Evolutionary conservation across 2,329 filamentous ascomycete genomes (phyloP), one percentile per base, ranked within the genome.

Genomic region (Lachnellula arida): DNA sequence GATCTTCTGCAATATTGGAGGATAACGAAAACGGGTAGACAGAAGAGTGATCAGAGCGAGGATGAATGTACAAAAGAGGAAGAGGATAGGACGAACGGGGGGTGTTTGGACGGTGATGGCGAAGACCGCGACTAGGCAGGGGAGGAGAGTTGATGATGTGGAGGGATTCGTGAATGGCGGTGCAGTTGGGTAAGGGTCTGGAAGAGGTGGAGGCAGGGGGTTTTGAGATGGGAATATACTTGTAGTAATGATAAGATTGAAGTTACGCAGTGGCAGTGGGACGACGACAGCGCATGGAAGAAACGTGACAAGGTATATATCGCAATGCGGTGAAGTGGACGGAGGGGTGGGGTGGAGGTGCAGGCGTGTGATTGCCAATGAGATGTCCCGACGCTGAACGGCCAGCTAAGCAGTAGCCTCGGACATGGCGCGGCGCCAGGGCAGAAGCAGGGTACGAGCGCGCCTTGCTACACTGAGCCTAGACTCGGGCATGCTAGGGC

Each of bases 291-390:
- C 62, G 66, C 66, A 68, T 66, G 65, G 63, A 60, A 68, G 58
- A 67, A 67, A 65, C 62, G 64, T 65, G 66, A 68, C 65, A 61
- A 58, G 64, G 65, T 58, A 65, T 50, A 57, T 58, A 62, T 61
- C 49, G 55, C 44, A 49, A 52, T 37, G 39, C 47, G 46, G 49
- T 49, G 40, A 25, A 39, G 44, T 28, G 51, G 48, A 32, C 28
- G 28, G 46, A 52, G 22, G 52, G 44, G 44, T 5, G 14, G 44
- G 11, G 23, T 19, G 3, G n/a, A 57, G 19, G 44, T 44, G 23
- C 28, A n/a, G 34, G 39, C 39, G 8, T 34, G 37, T 14, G 62
- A n/a, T 12, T 50, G 23, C 59, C 59, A 60, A 61, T 60, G 49
- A 48, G 34, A 56, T 54, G 43, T 53, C 55, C 52, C 39, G 12